phyloP scores from a whole-genome alignment of 2,329 filamentous ascomycete genomes.

The Exophiala sp. region DNA sequence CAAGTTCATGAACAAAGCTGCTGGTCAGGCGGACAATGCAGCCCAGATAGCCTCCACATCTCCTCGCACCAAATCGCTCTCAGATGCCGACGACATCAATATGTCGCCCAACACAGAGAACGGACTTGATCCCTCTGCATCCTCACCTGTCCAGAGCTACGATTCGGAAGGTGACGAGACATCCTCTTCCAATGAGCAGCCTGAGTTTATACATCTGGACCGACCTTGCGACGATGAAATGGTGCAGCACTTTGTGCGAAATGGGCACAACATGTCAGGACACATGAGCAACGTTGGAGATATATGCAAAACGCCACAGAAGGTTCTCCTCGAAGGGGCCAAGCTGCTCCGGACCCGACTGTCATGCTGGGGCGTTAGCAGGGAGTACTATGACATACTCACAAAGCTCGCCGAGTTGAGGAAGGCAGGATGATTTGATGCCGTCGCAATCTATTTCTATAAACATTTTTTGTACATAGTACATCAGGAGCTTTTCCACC shows the following conservation, averaged over 20 bases:
- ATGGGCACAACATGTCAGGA: slow-evolving; percentile 49
- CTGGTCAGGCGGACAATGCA: slow-evolving; percentile 1
- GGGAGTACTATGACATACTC: slow-evolving; percentile 34
- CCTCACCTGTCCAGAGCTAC: background rate
- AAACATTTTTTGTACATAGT: no score
- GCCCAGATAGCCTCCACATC: background rate
- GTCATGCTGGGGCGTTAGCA: slow-evolving; percentile 37
- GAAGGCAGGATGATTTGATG: slow-evolving; percentile 13
- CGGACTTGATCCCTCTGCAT: background rate
- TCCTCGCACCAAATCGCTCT: background rate
- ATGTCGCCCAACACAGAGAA: background rate
- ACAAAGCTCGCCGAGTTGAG: slow-evolving; percentile 33
- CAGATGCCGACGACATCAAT: background rate
- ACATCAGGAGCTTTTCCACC: slow-evolving; percentile 44
- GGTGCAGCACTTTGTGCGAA: slow-evolving; percentile 54
- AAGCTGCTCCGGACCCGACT: slow-evolving; percentile 23
- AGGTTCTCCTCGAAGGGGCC: slow-evolving; percentile 25
- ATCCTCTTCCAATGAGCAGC: slow-evolving; percentile 20
- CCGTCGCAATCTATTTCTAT: no score
- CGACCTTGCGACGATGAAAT: slow-evolving; percentile 57
- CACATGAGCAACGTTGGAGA: slow-evolving; percentile 54
- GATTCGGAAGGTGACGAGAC: slow-evolving; percentile 14
- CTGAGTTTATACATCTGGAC: slow-evolving; percentile 50
- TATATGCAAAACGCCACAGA: slow-evolving; percentile 24
- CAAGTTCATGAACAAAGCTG: slow-evolving; percentile 18